Evolutionary conservation across 169 alveolate species (phyloP).

Genomic region (Eimeria praecox): DNA sequence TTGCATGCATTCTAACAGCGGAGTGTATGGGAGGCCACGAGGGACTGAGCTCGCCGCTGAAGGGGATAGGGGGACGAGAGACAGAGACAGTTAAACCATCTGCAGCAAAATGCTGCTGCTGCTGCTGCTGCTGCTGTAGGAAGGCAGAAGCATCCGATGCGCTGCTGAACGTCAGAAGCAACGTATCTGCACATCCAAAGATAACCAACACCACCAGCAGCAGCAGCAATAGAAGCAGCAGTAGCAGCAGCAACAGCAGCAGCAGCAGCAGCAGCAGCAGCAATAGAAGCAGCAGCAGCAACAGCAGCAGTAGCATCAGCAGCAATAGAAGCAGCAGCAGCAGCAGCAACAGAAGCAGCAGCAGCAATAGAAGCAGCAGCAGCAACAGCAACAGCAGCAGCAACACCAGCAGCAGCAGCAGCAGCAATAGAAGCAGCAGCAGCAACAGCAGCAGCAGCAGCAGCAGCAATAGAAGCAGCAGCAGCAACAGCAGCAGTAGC

Average conservation of each 20-base stretch:
- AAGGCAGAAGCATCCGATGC: not conserved
- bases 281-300: not conserved
- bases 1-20: not conserved
- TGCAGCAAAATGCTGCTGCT: not conserved
- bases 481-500: not conserved
- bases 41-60: not conserved
- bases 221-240: not conserved
- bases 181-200: not conserved
- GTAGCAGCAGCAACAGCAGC: not conserved
- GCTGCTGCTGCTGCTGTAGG: slow-evolving; percentile 20
- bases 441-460: too few species aligned
- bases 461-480: not conserved
- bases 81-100: too few species aligned
- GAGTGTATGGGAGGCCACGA: slow-evolving; percentile 7
- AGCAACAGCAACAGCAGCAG: not conserved
- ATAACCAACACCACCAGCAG: not conserved
- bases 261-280: not conserved
- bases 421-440: too few species aligned
- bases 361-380: too few species aligned
- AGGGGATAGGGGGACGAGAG: slow-evolving; percentile 13
- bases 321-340: too few species aligned
- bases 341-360: too few species aligned
- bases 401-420: too few species aligned
- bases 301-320: not conserved
- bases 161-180: slow-evolving; percentile 28